Evolutionary conservation across 495 filamentous ascomycete species (phyloP).

Genomic region (Penicillium turbatum): DNA sequence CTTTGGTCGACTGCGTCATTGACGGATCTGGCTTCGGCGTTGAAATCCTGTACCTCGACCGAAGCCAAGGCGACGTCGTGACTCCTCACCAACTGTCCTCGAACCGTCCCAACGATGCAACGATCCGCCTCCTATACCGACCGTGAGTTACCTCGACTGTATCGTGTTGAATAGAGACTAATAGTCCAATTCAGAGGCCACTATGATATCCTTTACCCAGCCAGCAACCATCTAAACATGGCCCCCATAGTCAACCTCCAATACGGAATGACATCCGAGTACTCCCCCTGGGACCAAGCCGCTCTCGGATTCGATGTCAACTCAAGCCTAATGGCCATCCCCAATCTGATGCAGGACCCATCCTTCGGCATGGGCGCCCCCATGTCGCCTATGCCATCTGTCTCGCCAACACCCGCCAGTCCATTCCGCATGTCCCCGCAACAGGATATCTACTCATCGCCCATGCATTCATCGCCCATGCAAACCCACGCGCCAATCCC

Average conservation of each 20-base stretch:
- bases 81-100: conserved; percentile 69
- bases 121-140: conserved; percentile 63
- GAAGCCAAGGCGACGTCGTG: conserved; percentile 73
- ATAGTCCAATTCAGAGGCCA: conserved; percentile 60
- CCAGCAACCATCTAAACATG: conserved; percentile 49
- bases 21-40: conserved; percentile 69
- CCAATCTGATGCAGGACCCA: conserved; percentile 42
- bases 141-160: conserved; percentile 49
- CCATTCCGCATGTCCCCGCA: conserved; percentile 43
- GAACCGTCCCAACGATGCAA: conserved; percentile 48
- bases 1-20: conserved; percentile 74
- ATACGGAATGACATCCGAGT: conserved; percentile 44
- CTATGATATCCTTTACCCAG: conserved; percentile 89
- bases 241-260: conserved; percentile 44
- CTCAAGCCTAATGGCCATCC: conserved; percentile 50
- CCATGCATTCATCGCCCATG: conserved; percentile 35
- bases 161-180: not conserved
- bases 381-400: conserved; percentile 33
- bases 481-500: conserved; percentile 28
- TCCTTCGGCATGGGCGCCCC: conserved; percentile 36
- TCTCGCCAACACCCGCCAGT: conserved; percentile 44
- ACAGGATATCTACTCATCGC: conserved; percentile 38
- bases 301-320: conserved; percentile 49
- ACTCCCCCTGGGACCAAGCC: conserved; percentile 37
- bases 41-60: conserved; percentile 87